Percentiles rank a stretch among this genome's conserved stretches.
These are phyloP conservation scores for Fusarium lyarnte DNA, from an alignment of 2,329 filamentous ascomycete genomes.

Conservation along the genomic window DNA sequence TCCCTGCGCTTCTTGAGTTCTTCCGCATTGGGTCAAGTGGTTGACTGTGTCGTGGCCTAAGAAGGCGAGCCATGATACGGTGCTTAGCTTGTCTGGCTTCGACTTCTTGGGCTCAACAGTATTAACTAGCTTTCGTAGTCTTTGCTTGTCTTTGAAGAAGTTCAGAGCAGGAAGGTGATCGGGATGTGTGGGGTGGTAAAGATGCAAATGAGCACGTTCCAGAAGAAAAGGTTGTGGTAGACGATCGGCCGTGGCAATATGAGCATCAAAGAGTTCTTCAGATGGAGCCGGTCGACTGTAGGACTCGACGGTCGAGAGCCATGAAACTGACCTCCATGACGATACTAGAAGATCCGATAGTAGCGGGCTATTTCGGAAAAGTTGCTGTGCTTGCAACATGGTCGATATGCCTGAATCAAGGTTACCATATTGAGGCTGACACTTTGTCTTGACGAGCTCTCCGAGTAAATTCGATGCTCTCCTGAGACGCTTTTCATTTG, in stretches of 20 bases:
- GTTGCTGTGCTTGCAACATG: slow-evolving; percentile 57
- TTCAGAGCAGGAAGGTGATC: slow-evolving; percentile 58
- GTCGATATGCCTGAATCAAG: slow-evolving; percentile 61
- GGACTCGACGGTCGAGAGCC: slow-evolving; percentile 62
- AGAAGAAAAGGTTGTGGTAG: slow-evolving; percentile 51
- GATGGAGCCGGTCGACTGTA: slow-evolving; percentile 58
- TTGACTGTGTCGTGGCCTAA: slow-evolving; percentile 60
- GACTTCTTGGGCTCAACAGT: slow-evolving; percentile 39
- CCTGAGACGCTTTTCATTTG: slow-evolving; percentile 37
- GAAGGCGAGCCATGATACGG: slow-evolving; percentile 50
- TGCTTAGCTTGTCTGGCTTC: slow-evolving; percentile 44
- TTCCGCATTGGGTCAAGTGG: slow-evolving; percentile 54
- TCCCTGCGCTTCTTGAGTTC: slow-evolving; percentile 53
- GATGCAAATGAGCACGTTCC: slow-evolving; percentile 63
- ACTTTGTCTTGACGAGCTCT: slow-evolving; percentile 55
- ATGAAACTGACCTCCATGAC: slow-evolving; percentile 61
- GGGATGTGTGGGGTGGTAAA: slow-evolving; percentile 64
- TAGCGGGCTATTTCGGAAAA: slow-evolving; percentile 50
- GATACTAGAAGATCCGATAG: slow-evolving; percentile 51
- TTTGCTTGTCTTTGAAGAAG: slow-evolving; percentile 53
- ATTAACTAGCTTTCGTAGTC: slow-evolving; percentile 43
- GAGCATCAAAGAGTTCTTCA: slow-evolving; percentile 61
- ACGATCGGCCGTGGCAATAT: slow-evolving; percentile 58
- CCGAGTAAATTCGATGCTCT: slow-evolving; percentile 49
- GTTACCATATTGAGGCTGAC: slow-evolving; percentile 51